Conservation (phyloP, 371 early-diverging fungal genomes). For the Mortierella sp. region DNA sequence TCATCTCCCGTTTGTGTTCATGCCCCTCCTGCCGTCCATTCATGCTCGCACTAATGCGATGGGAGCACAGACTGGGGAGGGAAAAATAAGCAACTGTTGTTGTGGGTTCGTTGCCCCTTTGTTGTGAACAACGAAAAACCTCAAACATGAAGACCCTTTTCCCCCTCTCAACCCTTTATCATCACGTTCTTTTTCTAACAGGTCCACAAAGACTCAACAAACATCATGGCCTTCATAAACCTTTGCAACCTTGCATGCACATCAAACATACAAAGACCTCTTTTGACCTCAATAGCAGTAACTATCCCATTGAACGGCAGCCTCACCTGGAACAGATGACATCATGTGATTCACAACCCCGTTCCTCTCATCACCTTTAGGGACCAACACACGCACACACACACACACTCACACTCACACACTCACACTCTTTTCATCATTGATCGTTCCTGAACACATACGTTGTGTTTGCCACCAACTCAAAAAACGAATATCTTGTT, state of each 20-base stretch:
- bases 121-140: not conserved
- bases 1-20: not conserved
- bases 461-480: not conserved
- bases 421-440: not conserved
- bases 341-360: not conserved
- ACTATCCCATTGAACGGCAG: too few relatives aligned
- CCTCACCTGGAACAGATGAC: not conserved
- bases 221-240: not conserved
- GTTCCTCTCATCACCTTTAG: not conserved
- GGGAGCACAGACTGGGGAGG: conserved; percentile 1
- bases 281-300: too few relatives aligned
- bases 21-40: too few relatives aligned
- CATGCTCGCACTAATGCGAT: not conserved
- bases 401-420: not conserved
- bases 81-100: not conserved
- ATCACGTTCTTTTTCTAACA: not conserved
- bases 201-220: not conserved
- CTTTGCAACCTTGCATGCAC: too few relatives aligned
- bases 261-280: not conserved
- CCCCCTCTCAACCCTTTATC: not conserved
- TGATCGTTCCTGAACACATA: not conserved
- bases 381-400: not conserved
- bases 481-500: too few relatives aligned
- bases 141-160: not conserved
- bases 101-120: not conserved